Evolutionary conservation across 2,329 filamentous ascomycete species (phyloP), one percentile per base, ranked within the genome.

Genomic region (Diaporthe vaccinii): DNA sequence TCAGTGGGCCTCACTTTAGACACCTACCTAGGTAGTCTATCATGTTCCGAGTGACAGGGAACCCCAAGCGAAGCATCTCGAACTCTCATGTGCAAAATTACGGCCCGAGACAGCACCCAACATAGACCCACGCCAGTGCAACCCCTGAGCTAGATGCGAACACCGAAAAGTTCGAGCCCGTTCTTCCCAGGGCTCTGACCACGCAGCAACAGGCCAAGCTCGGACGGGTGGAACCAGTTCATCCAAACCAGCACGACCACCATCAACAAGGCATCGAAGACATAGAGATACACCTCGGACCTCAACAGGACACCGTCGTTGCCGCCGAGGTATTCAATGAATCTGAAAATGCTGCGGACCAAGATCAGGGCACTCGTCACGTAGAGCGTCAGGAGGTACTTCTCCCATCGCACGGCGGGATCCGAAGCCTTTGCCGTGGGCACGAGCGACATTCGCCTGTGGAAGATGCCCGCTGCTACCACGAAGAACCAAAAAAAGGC

Each of bases 401-500:
- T 46, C 49, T 17, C 41, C 79, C 80, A 81, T 1, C 79, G 79
- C 2, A 65, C 74, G 1, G 67, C 61, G 20, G 78, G 62, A 0
- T 77, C 73, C 17, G 58, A 75, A 0, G 82, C 80, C 0, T 74
- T 75, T 0, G 76, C 71, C 6, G 84, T 84, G 0, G 84, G 84
- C 6, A 77, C 57, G 9, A 77, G 79, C 1, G 67, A 75, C n/a
- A 89, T 83, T 4, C 87, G 83, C 3, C 75, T 70, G 78, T 91
- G 86, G 80, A 90, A 90, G 0, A 87, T 76, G 8, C 84, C 76
- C 0, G 86, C 84, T 0, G 86, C 84, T 2, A 86, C 68, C 72
- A 86, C 84, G 82, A 90, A 90, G 73, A 88, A 84, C 17, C 84
- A 81, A 79, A 90, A 90, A 78, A 88, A 87, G 73, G 84, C 68